phyloP scores from a whole-genome alignment of 306 rosid genomes.

The Canavalia gladiata region DNA sequence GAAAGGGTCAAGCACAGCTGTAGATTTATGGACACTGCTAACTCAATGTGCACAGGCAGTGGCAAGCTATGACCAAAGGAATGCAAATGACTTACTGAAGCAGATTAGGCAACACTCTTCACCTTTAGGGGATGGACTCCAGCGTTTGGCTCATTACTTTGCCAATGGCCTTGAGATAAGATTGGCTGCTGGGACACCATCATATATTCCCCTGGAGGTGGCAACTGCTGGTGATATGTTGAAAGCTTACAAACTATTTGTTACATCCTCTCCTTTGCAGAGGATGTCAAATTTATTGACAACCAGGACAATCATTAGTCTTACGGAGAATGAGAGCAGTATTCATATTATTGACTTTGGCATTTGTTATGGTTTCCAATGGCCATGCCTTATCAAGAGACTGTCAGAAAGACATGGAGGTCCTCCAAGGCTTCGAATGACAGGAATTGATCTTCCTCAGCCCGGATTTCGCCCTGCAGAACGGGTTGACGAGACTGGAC shows the following conservation, averaged over 20 bases:
- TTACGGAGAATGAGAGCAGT: constrained; percentile 52
- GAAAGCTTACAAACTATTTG: constrained; percentile 65
- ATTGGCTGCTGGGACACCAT: constrained; percentile 61
- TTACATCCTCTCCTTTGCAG: constrained; percentile 67
- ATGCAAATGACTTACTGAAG: constrained; percentile 61
- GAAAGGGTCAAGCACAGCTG: constrained; percentile 47
- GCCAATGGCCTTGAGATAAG: constrained; percentile 73
- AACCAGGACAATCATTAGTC: constrained; percentile 53
- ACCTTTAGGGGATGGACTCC: constrained; percentile 66
- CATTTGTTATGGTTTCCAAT: constrained; percentile 77
- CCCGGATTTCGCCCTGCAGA: constrained; percentile 83
- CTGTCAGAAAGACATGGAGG: constrained; percentile 66
- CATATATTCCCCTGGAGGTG: constrained; percentile 32
- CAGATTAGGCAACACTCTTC: constrained; percentile 77
- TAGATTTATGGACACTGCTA: constrained; percentile 74
- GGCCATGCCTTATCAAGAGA: constrained; percentile 75
- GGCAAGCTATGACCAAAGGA: constrained; percentile 67
- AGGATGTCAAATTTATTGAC: constrained; percentile 59
- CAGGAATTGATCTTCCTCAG: constrained; percentile 79
- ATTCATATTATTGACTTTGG: constrained; percentile 83
- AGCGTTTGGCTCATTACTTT: constrained; percentile 77
- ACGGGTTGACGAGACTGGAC: constrained; percentile 70
- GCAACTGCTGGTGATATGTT: constrained; percentile 65
- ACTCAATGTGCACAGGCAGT: constrained; percentile 84
- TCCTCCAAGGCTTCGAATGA: constrained; percentile 66